phyloP scores from a whole-genome alignment of 352 stramenopile genomes.

The Phytophthora macrochlamydospora region DNA sequence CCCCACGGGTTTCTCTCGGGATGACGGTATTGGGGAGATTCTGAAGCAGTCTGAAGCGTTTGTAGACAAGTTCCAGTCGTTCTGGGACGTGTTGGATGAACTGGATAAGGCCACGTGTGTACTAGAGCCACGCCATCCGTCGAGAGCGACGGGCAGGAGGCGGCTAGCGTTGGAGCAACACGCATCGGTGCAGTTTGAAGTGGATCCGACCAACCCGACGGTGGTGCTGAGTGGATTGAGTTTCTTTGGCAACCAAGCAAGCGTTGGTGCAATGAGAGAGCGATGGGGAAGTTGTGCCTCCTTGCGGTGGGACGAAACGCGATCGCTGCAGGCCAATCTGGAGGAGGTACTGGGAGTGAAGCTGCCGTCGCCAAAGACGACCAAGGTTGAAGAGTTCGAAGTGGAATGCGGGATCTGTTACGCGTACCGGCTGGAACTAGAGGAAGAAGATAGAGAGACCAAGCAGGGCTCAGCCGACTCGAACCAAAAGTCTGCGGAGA shows the following conservation, averaged over 20 bases:
- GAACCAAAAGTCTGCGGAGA: background rate
- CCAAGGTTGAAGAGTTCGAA: conserved; percentile 67
- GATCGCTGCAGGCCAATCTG: conserved; percentile 68
- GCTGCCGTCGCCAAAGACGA: conserved; percentile 63
- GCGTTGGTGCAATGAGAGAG: conserved; percentile 55
- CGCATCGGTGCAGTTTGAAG: conserved; percentile 77
- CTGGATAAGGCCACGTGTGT: conserved; percentile 77
- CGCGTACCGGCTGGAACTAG: conserved; percentile 68
- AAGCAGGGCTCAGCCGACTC: background rate
- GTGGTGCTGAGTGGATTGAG: conserved; percentile 57
- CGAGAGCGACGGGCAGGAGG: conserved; percentile 62
- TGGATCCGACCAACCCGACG: conserved; percentile 47
- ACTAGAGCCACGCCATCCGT: conserved; percentile 73
- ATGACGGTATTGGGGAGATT: conserved; percentile 30
- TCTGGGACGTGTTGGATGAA: conserved; percentile 83
- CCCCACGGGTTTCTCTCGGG: background rate
- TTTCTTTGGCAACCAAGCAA: conserved; percentile 81
- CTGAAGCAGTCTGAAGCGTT: conserved; percentile 63
- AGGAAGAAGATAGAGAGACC: conserved; percentile 20
- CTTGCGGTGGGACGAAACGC: conserved; percentile 64
- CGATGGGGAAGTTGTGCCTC: conserved; percentile 58
- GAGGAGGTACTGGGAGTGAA: conserved; percentile 57
- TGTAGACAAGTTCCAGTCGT: conserved; percentile 65
- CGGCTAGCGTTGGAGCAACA: conserved; percentile 71
- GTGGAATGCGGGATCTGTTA: conserved; percentile 92